Percentiles rank a stretch among this genome's conserved stretches.
phyloP scores from a whole-genome alignment of 768 basidiomycete genomes.

The Tricholoma bakamatsutake region DNA sequence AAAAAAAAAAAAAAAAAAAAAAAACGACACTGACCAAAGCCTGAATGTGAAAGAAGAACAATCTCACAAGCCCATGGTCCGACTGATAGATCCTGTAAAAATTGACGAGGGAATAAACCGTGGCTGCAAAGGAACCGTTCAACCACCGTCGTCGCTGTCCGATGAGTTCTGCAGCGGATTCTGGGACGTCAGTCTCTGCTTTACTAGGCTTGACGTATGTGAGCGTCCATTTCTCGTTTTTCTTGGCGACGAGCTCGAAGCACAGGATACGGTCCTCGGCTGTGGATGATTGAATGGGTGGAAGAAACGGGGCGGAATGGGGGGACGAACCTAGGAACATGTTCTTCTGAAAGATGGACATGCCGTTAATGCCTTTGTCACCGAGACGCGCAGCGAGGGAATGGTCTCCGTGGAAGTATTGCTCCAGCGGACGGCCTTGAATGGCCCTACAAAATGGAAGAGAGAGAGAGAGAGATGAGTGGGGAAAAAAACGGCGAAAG shows the following conservation, averaged over 20 bases:
- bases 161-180: slow-evolving; percentile 84
- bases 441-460: slow-evolving; percentile 55
- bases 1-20: too few relatives aligned
- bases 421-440: slow-evolving; percentile 79
- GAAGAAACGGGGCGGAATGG: not conserved
- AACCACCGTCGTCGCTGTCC: slow-evolving; percentile 95
- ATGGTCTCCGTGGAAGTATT: slow-evolving; percentile 85
- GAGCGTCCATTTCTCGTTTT: slow-evolving; percentile 80
- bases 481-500: not conserved
- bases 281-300: slow-evolving; percentile 8
- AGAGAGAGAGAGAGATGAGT: not conserved
- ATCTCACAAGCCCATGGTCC: slow-evolving; percentile 79
- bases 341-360: slow-evolving; percentile 97
- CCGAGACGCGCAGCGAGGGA: slow-evolving; percentile 89
- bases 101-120: slow-evolving; percentile 85
- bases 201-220: slow-evolving; percentile 91
- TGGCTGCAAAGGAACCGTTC: slow-evolving; percentile 93
- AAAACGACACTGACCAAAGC: slow-evolving; percentile 59
- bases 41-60: slow-evolving; percentile 96
- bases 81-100: slow-evolving; percentile 87
- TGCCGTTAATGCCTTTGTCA: slow-evolving; percentile 88
- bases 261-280: slow-evolving; percentile 97
- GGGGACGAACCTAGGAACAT: slow-evolving; percentile 41
- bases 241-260: slow-evolving; percentile 95
- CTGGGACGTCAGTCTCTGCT: slow-evolving; percentile 94